Base-by-base conservation (phyloP, 169 alveolate species). In the Cryptosporidium parvum region DNA sequence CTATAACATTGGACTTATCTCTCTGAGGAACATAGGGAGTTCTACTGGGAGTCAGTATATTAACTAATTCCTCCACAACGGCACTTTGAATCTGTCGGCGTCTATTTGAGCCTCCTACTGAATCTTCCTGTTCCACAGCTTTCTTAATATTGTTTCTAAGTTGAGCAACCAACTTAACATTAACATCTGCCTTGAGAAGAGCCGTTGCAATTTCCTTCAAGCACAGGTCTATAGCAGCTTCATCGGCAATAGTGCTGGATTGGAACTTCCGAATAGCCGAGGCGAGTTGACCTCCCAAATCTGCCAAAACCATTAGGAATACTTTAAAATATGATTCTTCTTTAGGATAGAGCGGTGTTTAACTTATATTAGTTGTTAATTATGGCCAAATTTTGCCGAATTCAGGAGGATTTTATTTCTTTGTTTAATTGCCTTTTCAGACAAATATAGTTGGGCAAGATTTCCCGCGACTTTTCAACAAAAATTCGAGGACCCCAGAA, bases 241-340 rank as follows among this genome's bases (percentile, higher is more conserved):
- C 99, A 86, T 97, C 99, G 42, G 96, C 96, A 26, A 95, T 96
- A 2, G 98, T 92, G 35, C 98, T 96, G 12, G 97, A 86, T 84
- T 97, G 98, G 39, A 98, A 96, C 89, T 97, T 97, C 72, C 94
- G 94, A 39, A 98, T 93, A 31, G 99, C 99, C 33, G 93, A 94
- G 18, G 97, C 93, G 26, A 98, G 96, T 94, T 96, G 97, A 59
- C 94, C 92, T 51, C 99, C 98, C 31, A 98, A 92, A 94, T 98
- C 99, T 31, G 99, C 99, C 75, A 98, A 93, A 45, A 98, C 99
- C 99, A 98, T 98, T 62, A 7, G 35, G 8, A 16, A 56, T 56
- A 23, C 37, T 26, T 56, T 12, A 56, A 56, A n/a, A 23, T 9
- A 21, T 4, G 14, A 56, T 5, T 56, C 0, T 37, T 56, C 67